These are phyloP conservation scores for Ophiostoma quercus DNA, from an alignment of 2,329 filamentous ascomycete species.

Conservation along the genomic window DNA sequence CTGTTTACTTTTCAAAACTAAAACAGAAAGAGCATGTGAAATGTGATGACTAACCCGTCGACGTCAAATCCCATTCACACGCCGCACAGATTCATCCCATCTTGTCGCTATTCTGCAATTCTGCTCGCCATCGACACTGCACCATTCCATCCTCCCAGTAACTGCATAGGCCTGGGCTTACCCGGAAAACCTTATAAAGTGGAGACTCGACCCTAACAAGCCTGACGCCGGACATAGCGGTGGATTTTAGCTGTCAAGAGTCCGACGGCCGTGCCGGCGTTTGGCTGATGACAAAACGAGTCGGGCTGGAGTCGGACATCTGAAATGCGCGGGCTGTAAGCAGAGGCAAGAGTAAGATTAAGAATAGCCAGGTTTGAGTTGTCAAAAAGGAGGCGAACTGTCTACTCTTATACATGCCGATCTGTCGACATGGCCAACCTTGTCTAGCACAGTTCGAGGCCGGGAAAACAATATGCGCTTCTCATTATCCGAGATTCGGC, in stretches of 20 bases:
- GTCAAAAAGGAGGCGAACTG: not conserved
- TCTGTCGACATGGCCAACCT: not conserved
- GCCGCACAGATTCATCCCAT: not conserved
- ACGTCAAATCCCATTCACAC: not conserved
- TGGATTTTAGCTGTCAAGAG: conserved; percentile 18
- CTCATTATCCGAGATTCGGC: not conserved
- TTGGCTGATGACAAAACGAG: not conserved
- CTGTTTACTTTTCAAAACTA: not conserved
- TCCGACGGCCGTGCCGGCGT: conserved; percentile 5
- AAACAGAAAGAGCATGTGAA: not conserved
- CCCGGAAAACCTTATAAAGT: conserved; percentile 17
- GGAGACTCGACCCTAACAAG: not conserved
- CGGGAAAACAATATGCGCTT: not conserved
- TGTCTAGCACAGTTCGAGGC: not conserved
- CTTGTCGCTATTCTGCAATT: not conserved
- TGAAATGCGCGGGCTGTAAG: not conserved
- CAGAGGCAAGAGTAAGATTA: not conserved
- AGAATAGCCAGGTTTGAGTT: not conserved
- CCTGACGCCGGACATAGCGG: conserved; percentile 20
- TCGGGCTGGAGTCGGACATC: not conserved
- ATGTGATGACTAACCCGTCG: not conserved
- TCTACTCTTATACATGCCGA: not conserved
- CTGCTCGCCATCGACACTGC: not conserved
- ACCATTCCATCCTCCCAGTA: not conserved
- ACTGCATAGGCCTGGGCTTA: not conserved